Evolutionary conservation across 2,329 filamentous ascomycete species (phyloP), one percentile per base, ranked within the genome.

Genomic region (Fusarium avenaceum): DNA sequence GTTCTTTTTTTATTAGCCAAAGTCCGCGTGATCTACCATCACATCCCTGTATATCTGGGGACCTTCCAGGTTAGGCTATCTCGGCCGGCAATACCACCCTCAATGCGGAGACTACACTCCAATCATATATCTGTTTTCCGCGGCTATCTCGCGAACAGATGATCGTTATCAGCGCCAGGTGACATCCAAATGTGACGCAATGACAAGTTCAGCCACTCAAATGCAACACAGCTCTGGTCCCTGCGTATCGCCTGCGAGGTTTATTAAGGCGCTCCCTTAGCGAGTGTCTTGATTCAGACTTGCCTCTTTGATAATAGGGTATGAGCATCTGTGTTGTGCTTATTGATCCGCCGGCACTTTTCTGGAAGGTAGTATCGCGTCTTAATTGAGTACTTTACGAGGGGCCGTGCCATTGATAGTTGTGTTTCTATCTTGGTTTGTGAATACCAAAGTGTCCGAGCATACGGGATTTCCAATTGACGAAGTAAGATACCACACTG

Each of bases 51-150:
- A 33, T 26, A 33, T 45, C 24, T 48, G 40, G 47, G 54, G 62
- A 65, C 62, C 62, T 65, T 65, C 62, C 62, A 35, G 13, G 46
- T 65, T 65, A 4, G 62, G 62, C 9, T 17, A 65, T 48, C 13
- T 11, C 15, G 19, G 47, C 62, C 59, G 62, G 49, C 22, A 40
- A 53, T 53, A 28, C 20, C 15, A 58, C 62, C 52, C 48, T 57
- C 43, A 26, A 38, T 20, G 22, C 30, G 15, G 38, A 22, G 30
- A 15, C 35, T 5, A 10, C n/a, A n/a, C 35, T 26, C 57, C 60
- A 59, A 59, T 67, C 15, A 32, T 28, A 6, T 0, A 30, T 1
- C 8, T 10, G 17, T 38, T 9, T 38, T 10, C 17, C 8, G 3
- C 17, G 35, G 35, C 35, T 47, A 22, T 47, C 22, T 55, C 33